Evolutionary conservation across 176 grass and related monocot species (phyloP), one percentile per base, ranked within the genome.

Genomic region (Phoenix roebelenii): DNA sequence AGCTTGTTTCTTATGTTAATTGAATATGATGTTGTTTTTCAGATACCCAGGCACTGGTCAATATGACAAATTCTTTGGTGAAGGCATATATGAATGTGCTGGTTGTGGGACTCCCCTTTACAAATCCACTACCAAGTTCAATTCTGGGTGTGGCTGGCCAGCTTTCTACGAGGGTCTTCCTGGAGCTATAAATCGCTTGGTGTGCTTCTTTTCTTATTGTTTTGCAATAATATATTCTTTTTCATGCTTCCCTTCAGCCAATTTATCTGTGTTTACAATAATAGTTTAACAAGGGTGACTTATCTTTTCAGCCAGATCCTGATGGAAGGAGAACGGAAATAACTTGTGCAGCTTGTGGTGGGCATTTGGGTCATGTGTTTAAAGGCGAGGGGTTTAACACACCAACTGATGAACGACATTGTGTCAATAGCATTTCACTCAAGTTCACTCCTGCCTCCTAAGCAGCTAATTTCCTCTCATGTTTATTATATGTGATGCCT

Each of bases 91-190:
- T 22, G 25, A 75, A 51, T 97, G 93, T 78, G 87, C 67, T 28
- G 93, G 93, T 18, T 97, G 93, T 14, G 84, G 87, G 59, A 83
- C 81, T 18, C 93, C 93, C 16, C 70, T 88, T 7, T 92, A 97
- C 70, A 87, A 88, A 83, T 97, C 93, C 18, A 85, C 66, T 69
- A 88, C 93, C 0, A 92, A 97, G 76, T 92, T 97, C 64, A 76
- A 88, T 48, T 97, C 93, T 23, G 84, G 93, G 35, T 97, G 93
- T 78, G 87, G 93, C 39, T 97, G 93, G 93, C 93, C 87, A 25
- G 93, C 93, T 81, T 97, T 91, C 55, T 85, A 78, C 2, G 80
- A 88, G 68, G 93, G 93, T 59, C 77, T 97, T 30, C 93, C 93
- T 73, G 87, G 87, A 60, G 79, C 93, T 58, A 97, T 97, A 52